Conservation (phyloP, 306 rosid genomes). For the Citrullus colocynthis region DNA sequence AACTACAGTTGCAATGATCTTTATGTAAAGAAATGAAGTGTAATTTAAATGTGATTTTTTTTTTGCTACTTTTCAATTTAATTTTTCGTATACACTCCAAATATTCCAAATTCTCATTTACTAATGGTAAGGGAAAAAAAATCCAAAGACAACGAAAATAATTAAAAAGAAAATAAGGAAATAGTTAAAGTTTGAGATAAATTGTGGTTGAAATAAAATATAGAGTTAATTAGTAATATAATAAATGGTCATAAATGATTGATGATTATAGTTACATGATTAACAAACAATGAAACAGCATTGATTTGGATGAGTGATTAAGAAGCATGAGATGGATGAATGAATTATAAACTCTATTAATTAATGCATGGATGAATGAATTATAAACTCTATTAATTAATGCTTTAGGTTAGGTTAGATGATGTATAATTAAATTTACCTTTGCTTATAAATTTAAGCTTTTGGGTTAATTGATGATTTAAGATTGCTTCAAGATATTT, state of each 20-base stretch:
- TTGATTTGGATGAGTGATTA: neutral
- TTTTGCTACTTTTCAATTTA: too few species aligned
- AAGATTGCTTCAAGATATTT: too few species aligned
- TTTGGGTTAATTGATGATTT: too few species aligned
- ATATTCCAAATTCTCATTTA: too few species aligned
- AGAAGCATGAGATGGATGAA: neutral
- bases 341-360: neutral
- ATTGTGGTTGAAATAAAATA: neutral
- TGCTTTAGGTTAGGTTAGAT: too few species aligned
- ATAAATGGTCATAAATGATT: neutral
- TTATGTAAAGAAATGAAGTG: too few species aligned
- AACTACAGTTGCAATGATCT: neutral
- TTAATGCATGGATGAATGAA: neutral
- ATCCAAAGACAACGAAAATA: neutral
- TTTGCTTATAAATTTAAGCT: too few species aligned
- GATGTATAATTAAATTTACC: too few species aligned
- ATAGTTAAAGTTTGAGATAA: neutral
- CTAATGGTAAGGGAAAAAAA: neutral
- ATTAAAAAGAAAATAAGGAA: neutral
- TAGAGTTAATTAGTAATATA: neutral
- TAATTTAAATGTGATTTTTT: too few species aligned
- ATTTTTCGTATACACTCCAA: too few species aligned
- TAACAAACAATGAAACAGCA: neutral
- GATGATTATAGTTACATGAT: neutral
- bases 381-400: neutral